Evolutionary conservation across 257 asterid genomes (phyloP).

Genomic region (Ilex asprella): DNA sequence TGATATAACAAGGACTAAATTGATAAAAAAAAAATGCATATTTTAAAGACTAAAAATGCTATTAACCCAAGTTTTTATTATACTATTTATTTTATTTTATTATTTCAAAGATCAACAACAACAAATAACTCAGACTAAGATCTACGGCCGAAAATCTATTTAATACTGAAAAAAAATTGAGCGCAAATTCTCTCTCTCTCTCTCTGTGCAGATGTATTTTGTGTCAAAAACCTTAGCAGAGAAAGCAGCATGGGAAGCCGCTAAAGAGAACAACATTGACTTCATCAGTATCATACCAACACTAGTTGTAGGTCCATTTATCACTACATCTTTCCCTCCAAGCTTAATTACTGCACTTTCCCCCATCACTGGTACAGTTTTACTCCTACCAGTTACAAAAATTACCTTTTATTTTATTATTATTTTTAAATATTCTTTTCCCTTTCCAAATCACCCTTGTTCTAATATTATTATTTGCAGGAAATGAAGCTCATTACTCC

Average conservation of each 20-base stretch:
- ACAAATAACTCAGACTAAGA: too few species aligned
- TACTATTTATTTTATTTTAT: too few species aligned
- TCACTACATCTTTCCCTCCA: slow-evolving; percentile 72
- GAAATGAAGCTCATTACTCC: slow-evolving; percentile 76
- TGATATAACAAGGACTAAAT: too few species aligned
- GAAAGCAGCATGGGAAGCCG: slow-evolving; percentile 57
- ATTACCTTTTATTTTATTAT: slow-evolving; percentile 4
- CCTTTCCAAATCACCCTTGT: too few species aligned
- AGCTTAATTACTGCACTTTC: slow-evolving; percentile 88
- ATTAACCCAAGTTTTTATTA: too few species aligned
- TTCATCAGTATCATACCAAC: slow-evolving; percentile 79
- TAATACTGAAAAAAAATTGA: too few species aligned
- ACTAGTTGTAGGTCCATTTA: slow-evolving; percentile 83
- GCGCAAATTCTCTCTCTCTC: not conserved
- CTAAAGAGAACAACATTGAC: slow-evolving; percentile 50
- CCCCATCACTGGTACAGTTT: slow-evolving; percentile 52
- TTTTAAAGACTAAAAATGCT: too few species aligned
- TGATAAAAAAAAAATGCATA: too few species aligned
- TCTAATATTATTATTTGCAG: slow-evolving; percentile 19
- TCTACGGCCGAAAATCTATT: too few species aligned
- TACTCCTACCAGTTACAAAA: not conserved
- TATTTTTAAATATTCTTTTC: not conserved
- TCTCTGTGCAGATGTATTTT: slow-evolving; percentile 67
- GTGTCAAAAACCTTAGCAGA: slow-evolving; percentile 77
- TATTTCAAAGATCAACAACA: too few species aligned